phyloP scores from a whole-genome alignment of 345 rosid species.

The Acer saccharum region DNA sequence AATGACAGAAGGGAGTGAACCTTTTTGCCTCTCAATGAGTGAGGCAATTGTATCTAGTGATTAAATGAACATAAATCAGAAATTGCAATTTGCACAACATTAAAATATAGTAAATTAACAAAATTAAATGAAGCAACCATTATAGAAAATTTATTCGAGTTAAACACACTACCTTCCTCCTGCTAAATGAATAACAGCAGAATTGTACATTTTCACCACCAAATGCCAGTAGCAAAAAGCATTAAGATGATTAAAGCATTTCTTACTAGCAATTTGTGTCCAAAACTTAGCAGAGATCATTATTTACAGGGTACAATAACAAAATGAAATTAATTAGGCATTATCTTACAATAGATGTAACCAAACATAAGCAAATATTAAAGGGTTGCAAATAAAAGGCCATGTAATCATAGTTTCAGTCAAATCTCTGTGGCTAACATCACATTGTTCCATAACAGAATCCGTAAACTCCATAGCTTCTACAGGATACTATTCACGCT shows the following conservation, averaged over 20 bases:
- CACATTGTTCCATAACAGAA: neutral
- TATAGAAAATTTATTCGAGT: neutral
- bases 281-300: neutral
- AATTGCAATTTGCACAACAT: neutral
- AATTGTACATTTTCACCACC: neutral
- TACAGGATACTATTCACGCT: neutral
- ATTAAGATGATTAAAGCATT: neutral
- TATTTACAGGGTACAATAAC: neutral
- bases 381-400: neutral
- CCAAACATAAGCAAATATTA: neutral
- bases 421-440: neutral
- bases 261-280: neutral
- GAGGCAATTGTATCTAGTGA: constrained; percentile 42
- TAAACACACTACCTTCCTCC: neutral
- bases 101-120: neutral
- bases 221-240: neutral
- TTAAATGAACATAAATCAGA: constrained; percentile 2
- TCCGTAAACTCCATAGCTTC: neutral
- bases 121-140: neutral
- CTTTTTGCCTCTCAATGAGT: constrained; percentile 44
- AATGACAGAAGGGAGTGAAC: constrained; percentile 59
- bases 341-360: neutral
- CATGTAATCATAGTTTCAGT: neutral
- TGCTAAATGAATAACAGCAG: neutral
- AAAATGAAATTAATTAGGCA: neutral